Percentiles rank a stretch among this genome's conserved stretches.
phyloP scores from a whole-genome alignment of 2,329 filamentous ascomycete genomes.

The Sphaerulina populicola region DNA sequence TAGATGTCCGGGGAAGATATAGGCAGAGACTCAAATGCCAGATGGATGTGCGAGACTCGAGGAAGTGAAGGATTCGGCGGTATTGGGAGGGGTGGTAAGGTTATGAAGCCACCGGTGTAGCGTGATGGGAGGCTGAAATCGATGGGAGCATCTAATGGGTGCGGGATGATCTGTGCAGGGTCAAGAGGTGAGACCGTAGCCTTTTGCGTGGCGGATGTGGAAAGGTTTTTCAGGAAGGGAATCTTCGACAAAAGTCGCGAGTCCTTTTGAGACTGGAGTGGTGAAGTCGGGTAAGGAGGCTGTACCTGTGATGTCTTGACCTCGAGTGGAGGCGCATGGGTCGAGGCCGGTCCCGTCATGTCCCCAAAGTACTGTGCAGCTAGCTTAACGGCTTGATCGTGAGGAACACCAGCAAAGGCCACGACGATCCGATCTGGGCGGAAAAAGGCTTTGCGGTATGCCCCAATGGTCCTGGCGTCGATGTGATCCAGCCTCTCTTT shows the following conservation, averaged over 20 bases:
- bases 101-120: conserved; percentile 91
- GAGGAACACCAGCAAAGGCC: conserved; percentile 85
- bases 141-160: conserved; percentile 40
- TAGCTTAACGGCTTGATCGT: conserved; percentile 67
- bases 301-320: conserved; percentile 26
- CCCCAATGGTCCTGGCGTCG: conserved; percentile 61
- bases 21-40: conserved; percentile 90
- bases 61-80: conserved; percentile 69
- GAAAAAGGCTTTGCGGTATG: conserved; percentile 78
- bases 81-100: conserved; percentile 70
- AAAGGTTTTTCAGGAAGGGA: conserved; percentile 83
- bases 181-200: conserved; percentile 51
- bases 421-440: conserved; percentile 85
- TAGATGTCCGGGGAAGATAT: conserved; percentile 91
- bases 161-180: conserved; percentile 37
- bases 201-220: conserved; percentile 59
- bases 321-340: conserved; percentile 21
- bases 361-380: conserved; percentile 84
- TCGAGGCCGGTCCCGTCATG: conserved; percentile 49
- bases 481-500: conserved; percentile 72
- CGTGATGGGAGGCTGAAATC: conserved; percentile 60
- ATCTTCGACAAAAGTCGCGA: conserved; percentile 70
- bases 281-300: conserved; percentile 27
- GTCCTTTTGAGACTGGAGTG: conserved; percentile 43
- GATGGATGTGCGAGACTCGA: conserved; percentile 81